These are phyloP conservation scores for Talaromyces piceae DNA, from an alignment of 2,329 filamentous ascomycete genomes.

Conservation along the genomic window DNA sequence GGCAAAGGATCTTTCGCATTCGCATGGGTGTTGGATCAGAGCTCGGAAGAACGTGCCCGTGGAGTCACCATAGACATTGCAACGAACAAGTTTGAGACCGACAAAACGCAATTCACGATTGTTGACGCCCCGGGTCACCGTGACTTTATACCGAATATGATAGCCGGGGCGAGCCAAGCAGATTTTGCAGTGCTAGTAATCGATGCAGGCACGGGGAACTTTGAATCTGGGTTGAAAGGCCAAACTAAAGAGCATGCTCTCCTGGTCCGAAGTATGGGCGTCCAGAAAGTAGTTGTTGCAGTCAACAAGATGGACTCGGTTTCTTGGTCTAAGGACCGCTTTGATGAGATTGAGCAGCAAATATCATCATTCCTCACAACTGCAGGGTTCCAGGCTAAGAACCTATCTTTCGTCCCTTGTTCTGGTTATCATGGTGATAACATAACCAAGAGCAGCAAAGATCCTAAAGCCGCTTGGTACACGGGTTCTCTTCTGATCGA, in stretches of 20 bases:
- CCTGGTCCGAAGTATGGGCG: slow-evolving; percentile 80
- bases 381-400: slow-evolving; percentile 73
- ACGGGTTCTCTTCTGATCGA: slow-evolving; percentile 69
- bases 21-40: slow-evolving; percentile 93
- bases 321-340: slow-evolving; percentile 73
- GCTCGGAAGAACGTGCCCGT: slow-evolving; percentile 76
- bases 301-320: slow-evolving; percentile 94
- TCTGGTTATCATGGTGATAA: slow-evolving; percentile 88
- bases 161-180: slow-evolving; percentile 89
- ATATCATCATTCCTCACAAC: slow-evolving; percentile 73
- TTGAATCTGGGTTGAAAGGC: slow-evolving; percentile 86
- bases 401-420: slow-evolving; percentile 80
- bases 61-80: slow-evolving; percentile 97
- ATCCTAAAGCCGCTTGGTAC: slow-evolving; percentile 65
- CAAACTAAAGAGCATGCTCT: slow-evolving; percentile 93
- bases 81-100: slow-evolving; percentile 88
- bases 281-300: slow-evolving; percentile 79
- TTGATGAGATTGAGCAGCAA: slow-evolving; percentile 77
- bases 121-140: slow-evolving; percentile 89
- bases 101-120: slow-evolving; percentile 81
- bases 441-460: slow-evolving; percentile 48
- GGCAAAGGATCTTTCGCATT: slow-evolving; percentile 94
- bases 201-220: slow-evolving; percentile 81
- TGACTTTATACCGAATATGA: slow-evolving; percentile 99
- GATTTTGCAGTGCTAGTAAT: slow-evolving; percentile 94